Conservation (phyloP, 371 early-diverging fungal genomes). For the Aphelidium insulamus region DNA sequence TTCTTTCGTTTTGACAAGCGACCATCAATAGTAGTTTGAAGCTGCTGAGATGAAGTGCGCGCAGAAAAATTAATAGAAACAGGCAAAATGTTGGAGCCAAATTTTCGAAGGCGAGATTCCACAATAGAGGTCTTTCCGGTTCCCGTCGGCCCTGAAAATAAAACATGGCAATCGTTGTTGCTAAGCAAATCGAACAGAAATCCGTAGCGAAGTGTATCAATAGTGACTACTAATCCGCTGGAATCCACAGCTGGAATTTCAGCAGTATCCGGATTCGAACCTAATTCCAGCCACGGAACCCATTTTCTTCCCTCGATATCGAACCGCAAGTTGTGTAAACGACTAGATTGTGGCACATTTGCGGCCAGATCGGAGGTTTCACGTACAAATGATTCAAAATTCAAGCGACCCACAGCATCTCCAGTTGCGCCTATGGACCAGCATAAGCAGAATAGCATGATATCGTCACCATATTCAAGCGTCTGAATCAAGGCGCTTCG, state of each 20-base stretch:
- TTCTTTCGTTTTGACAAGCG: constrained; percentile 30
- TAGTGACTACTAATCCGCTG: constrained; percentile 23
- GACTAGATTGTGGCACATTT: constrained; percentile 12
- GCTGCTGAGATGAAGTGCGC: constrained; percentile 26
- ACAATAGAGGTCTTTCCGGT: constrained; percentile 29
- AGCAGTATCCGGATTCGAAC: neutral
- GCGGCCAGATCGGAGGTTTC: constrained; percentile 1
- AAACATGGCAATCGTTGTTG: constrained; percentile 17
- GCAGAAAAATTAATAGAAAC: constrained; percentile 30
- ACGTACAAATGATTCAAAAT: constrained; percentile 21
- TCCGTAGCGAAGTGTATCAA: constrained; percentile 27
- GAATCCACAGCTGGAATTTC: constrained; percentile 1
- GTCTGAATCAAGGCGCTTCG: too few relatives aligned
- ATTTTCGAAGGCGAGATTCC: too few relatives aligned
- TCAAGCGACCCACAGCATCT: constrained; percentile 17
- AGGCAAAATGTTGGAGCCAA: constrained; percentile 15
- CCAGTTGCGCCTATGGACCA: constrained; percentile 28
- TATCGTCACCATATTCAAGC: too few relatives aligned
- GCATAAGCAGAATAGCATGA: too few relatives aligned
- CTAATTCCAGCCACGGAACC: constrained; percentile 18
- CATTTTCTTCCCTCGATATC: constrained; percentile 12
- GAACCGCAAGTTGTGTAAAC: constrained; percentile 20
- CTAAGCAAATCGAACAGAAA: constrained; percentile 20
- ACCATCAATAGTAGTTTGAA: constrained; percentile 26
- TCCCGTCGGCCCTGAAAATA: constrained; percentile 28